Evolutionary conservation across 78 protist species (phyloP).

Genomic region (Speleostelium caveatum): DNA sequence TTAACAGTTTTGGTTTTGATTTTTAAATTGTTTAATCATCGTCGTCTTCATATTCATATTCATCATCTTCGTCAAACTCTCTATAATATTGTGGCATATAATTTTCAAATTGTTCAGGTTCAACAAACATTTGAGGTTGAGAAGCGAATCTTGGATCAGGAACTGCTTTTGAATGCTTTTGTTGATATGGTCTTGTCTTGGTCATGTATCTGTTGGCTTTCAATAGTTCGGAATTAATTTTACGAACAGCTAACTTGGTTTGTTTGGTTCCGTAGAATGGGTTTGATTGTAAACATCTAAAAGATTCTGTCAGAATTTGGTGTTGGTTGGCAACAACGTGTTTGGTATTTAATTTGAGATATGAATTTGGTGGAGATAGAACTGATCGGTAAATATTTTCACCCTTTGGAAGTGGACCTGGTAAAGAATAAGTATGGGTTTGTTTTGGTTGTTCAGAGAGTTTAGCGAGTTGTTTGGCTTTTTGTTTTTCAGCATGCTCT

Average conservation of each 20-base stretch:
- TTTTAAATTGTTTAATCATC: too few relatives aligned
- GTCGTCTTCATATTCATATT: too few relatives aligned
- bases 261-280: conserved; percentile 20
- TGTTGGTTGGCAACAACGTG: not conserved
- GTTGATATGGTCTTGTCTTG: conserved; percentile 1
- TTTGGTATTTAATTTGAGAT: conserved; percentile 10
- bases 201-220: not conserved
- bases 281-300: conserved; percentile 26
- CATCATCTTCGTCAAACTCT: too few relatives aligned
- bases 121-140: not conserved
- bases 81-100: not conserved
- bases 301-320: conserved; percentile 2
- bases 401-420: conserved; percentile 1
- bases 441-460: conserved; percentile 5
- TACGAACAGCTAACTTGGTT: conserved; percentile 3
- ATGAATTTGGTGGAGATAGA: conserved; percentile 50
- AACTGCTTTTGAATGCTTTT: not conserved
- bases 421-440: not conserved
- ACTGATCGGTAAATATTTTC: conserved; percentile 4
- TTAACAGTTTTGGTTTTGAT: too few relatives aligned
- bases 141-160: conserved; percentile 6
- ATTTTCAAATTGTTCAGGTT: not conserved
- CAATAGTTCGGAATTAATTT: not conserved
- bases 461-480: conserved; percentile 2
- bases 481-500: conserved; percentile 17